Base-by-base conservation (phyloP, 352 stramenopile genomes). In the Plasmopara halstedii region DNA sequence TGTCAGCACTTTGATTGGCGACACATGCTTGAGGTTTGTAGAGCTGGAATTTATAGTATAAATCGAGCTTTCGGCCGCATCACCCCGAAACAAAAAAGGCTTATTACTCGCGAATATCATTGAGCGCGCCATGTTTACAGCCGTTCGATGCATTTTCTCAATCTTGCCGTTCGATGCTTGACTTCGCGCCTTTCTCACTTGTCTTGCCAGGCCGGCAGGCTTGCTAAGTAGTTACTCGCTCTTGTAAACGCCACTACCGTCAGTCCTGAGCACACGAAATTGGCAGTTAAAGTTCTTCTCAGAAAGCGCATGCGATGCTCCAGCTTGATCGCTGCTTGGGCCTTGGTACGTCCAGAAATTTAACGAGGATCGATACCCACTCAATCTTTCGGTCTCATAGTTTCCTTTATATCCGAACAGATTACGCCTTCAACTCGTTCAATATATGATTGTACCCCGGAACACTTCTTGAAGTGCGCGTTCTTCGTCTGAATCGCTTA, bases 91-190 rank as follows among this genome's bases (percentile, higher is more conserved):
- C 6, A 6, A 29, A 0, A 68, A 31, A 5, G 54, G 29, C 1
- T 64, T 20, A 8, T 47, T 46, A 4, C 41, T 58, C 5, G 17
- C 46, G 20, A 67, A 65, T 14, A 72, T 7, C 46, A 64, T 62
- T 27, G 49, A 68, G 2, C 54, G 41, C 3, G 47, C 41, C 42
- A 72, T 62, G 48, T 72, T 65, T 43, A 68, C 50, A 1, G 69
- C 52, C 0, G 59, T 70, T 1, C 60, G 41, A 11, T 74, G 59
- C 56, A 74, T 70, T 5, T 52, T 22, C 22, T 72, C 54, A 0
- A 53, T 46, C 26, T 69, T 70, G 0, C 53, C 60, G 21, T 74
- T 74, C 2, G 32, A 19, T 1, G 50, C 53, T 40, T 58, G 41
- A 26, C 62, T 69, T 7, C 36, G 27, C 0, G 31, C 47, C 14